phyloP scores from a whole-genome alignment of 2,329 filamentous ascomycete genomes.

The Penicillium corylophilum region DNA sequence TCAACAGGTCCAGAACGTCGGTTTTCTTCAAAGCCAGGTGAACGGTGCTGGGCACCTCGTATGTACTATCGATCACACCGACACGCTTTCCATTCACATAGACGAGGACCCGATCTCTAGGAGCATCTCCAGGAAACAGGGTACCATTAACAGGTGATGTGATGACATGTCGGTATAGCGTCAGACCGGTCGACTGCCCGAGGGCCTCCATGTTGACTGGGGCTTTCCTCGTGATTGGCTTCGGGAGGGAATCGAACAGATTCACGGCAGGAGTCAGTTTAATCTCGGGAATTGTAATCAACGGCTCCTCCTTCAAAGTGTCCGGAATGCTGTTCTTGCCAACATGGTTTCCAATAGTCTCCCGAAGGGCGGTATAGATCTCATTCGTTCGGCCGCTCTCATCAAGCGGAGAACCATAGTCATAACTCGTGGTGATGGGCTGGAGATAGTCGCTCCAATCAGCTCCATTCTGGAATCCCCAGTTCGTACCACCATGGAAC shows the following conservation, averaged over 20 bases:
- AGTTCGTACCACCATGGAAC: constrained; percentile 56
- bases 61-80: constrained; percentile 51
- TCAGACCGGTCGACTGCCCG: constrained; percentile 47
- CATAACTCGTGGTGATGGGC: constrained; percentile 50
- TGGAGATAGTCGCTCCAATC: constrained; percentile 44
- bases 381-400: constrained; percentile 51
- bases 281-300: constrained; percentile 38
- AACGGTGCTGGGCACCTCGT: constrained; percentile 41
- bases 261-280: constrained; percentile 27
- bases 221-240: constrained; percentile 17
- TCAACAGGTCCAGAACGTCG: constrained; percentile 27
- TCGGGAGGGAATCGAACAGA: constrained; percentile 37
- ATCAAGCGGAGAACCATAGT: constrained; percentile 53
- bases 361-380: constrained; percentile 37
- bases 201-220: constrained; percentile 50
- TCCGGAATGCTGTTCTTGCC: constrained; percentile 39
- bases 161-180: constrained; percentile 43
- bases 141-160: constrained; percentile 30
- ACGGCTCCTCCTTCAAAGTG: constrained; percentile 34
- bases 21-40: constrained; percentile 33
- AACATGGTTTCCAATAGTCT: constrained; percentile 33
- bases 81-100: constrained; percentile 46
- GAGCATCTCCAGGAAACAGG: constrained; percentile 44
- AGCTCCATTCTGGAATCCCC: constrained; percentile 50
- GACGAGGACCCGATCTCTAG: constrained; percentile 49